phyloP scores from a whole-genome alignment of 1,284 basidiomycete genomes.

The Apiotrichum gamsii region DNA sequence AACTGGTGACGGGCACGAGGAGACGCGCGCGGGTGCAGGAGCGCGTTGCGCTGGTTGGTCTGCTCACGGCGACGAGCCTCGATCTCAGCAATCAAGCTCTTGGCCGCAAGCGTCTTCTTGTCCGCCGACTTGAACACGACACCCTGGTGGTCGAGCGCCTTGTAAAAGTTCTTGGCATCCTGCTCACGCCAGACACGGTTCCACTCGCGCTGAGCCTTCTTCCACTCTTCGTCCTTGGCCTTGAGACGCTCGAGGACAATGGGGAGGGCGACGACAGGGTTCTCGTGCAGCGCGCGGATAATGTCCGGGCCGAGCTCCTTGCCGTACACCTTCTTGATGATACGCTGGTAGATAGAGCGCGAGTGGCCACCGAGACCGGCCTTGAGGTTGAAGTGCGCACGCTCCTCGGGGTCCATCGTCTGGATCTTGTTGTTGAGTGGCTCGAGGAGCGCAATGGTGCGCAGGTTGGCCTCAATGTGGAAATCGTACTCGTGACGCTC shows the following conservation, averaged over 20 bases:
- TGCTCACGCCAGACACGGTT: conserved; percentile 96
- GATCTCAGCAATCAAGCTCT: conserved; percentile 82
- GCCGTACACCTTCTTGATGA: conserved; percentile 93
- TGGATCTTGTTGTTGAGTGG: conserved; percentile 81
- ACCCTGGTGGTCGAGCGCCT: conserved; percentile 92
- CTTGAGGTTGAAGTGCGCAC: conserved; percentile 73
- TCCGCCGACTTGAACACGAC: conserved; percentile 91
- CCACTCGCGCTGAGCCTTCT: conserved; percentile 89
- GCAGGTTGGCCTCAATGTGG: conserved; percentile 83
- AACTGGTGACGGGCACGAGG: conserved; percentile 58
- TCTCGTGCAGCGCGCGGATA: conserved; percentile 85
- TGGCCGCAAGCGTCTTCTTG: conserved; percentile 90
- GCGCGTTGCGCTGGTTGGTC: conserved; percentile 62
- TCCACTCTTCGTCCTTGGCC: conserved; percentile 97
- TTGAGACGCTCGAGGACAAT: conserved; percentile 86
- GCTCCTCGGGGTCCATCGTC: conserved; percentile 83
- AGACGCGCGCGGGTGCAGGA: conserved; percentile 57
- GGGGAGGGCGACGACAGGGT: conserved; percentile 81
- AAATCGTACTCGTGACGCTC: conserved; percentile 98
- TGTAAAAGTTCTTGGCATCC: conserved; percentile 95
- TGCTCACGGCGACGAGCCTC: conserved; percentile 71
- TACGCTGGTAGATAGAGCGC: conserved; percentile 84
- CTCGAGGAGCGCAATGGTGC: conserved; percentile 88
- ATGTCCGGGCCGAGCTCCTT: conserved; percentile 69
- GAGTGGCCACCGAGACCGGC: conserved; percentile 83